Base-by-base conservation (phyloP, 2,329 filamentous ascomycete genomes). In the Aspergillus fumigatiaffinis region DNA sequence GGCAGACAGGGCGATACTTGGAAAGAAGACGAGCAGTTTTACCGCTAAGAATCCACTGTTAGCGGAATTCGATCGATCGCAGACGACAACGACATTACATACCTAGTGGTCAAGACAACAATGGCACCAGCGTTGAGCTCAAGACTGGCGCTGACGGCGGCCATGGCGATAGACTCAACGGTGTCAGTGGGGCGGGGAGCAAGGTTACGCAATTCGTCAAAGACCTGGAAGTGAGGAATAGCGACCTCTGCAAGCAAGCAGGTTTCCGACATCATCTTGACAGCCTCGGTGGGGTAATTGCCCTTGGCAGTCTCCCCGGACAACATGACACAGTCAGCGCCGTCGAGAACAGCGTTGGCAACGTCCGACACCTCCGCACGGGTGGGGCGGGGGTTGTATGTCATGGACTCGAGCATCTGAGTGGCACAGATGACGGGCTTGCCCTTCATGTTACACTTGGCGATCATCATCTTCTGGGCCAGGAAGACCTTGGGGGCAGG, bases 391-490 rank as follows among this genome's bases (percentile, higher is more conserved):
- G 94, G 94, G 84, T 99, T 99, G 85, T 96, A 97, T 79, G 96
- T 99, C 94, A 99, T 99, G 66, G 92, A 96, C 86, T 99, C 94
- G 68, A 99, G 86, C 94, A 99, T 99, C 84, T 99, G 94, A 44
- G 94, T 99, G 59, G 94, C 94, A 80, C 93, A 97, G 76, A 99
- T 97, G 77, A 93, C 92, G 67, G 94, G 94, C 86, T 99, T 99
- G 79, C 94, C 94, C 68, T 92, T 92, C 74, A 97, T 87, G 84
- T 99, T 99, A 87, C 94, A 99, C 88, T 97, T 97, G 80, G 94
- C 92, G 79, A 99, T 99, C 86, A 99, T 92, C 91, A 99, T 99
- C 89, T 99, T 99, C 84, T 99, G 94, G 56, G 94, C 94, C 68
- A 96, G 91, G 79, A 99, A 99, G 66, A 99, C 94, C 84, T 99